phyloP scores from a whole-genome alignment of 2,329 filamentous ascomycete species.

The Neoascochyta sp. region DNA sequence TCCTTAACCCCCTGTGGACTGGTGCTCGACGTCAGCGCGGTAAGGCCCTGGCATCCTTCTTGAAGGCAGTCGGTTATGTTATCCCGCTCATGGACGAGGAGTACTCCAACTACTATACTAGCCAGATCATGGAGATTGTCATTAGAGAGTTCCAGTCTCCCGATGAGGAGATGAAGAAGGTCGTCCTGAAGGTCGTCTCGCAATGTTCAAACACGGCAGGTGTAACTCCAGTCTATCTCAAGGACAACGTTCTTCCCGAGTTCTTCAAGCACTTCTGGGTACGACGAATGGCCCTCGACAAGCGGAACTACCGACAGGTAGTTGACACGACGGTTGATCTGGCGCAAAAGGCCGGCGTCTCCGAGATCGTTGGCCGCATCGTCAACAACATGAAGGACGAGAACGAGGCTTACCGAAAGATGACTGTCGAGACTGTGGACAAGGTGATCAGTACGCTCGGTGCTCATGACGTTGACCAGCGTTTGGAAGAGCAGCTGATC shows the following conservation, averaged over 20 bases:
- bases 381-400: constrained; percentile 97
- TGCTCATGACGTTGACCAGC: constrained; percentile 87
- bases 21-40: constrained; percentile 93
- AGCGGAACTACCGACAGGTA: constrained; percentile 95
- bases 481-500: constrained; percentile 87
- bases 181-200: constrained; percentile 93
- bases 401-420: constrained; percentile 95
- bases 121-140: constrained; percentile 97
- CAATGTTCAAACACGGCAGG: constrained; percentile 93
- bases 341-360: constrained; percentile 94
- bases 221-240: constrained; percentile 90
- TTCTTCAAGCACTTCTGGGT: constrained; percentile 99
- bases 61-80: constrained; percentile 97
- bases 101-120: constrained; percentile 98
- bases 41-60: constrained; percentile 89
- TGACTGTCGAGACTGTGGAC: constrained; percentile 97
- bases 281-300: constrained; percentile 91
- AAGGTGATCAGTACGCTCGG: constrained; percentile 92
- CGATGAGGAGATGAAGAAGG: constrained; percentile 99
- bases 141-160: constrained; percentile 94
- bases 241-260: constrained; percentile 89
- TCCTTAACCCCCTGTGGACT: constrained; percentile 95
- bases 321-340: constrained; percentile 97
- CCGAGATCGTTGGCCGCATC: constrained; percentile 89
- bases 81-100: constrained; percentile 99